Evolutionary conservation across 768 basidiomycete species (phyloP).

Genomic region (Serendipita indica): DNA sequence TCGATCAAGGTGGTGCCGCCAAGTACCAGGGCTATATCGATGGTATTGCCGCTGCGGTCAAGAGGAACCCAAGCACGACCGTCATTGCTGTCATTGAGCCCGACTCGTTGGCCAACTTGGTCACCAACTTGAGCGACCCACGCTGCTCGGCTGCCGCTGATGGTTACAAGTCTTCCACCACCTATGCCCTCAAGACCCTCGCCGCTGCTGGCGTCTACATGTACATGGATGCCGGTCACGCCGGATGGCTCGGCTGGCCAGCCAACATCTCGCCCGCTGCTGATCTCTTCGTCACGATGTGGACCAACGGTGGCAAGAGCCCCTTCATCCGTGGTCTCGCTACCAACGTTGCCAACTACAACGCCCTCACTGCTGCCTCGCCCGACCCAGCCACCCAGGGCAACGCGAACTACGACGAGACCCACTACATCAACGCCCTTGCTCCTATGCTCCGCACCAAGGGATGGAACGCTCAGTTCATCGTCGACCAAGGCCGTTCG

Average conservation of each 20-base stretch:
- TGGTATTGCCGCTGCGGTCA: slow-evolving; percentile 41
- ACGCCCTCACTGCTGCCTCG: slow-evolving; percentile 28
- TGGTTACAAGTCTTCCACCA: slow-evolving; percentile 21
- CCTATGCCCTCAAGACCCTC: slow-evolving; percentile 23
- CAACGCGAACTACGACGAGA: slow-evolving; percentile 47
- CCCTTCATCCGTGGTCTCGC: slow-evolving; percentile 46
- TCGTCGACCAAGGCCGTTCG: slow-evolving; percentile 52
- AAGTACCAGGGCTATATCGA: slow-evolving; percentile 49
- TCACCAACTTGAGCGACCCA: slow-evolving; percentile 46
- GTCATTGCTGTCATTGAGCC: slow-evolving; percentile 54
- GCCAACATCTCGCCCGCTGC: slow-evolving; percentile 48
- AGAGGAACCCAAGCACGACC: slow-evolving; percentile 43
- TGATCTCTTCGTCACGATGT: slow-evolving; percentile 36
- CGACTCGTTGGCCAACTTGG: slow-evolving; percentile 52
- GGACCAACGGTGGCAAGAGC: slow-evolving; percentile 37
- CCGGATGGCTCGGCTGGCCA: slow-evolving; percentile 53
- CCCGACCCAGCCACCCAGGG: slow-evolving; percentile 48
- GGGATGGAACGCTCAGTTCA: slow-evolving; percentile 46
- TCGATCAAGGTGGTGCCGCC: slow-evolving; percentile 39
- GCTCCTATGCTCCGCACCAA: slow-evolving; percentile 28
- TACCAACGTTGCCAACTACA: slow-evolving; percentile 31
- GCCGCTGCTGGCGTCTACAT: slow-evolving; percentile 36
- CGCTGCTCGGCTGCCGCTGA: not conserved
- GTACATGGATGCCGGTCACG: slow-evolving; percentile 18
- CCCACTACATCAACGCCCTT: slow-evolving; percentile 43